Evolutionary conservation across 208 protist genomes (phyloP).

Genomic region (Tetramitus jugosus): DNA sequence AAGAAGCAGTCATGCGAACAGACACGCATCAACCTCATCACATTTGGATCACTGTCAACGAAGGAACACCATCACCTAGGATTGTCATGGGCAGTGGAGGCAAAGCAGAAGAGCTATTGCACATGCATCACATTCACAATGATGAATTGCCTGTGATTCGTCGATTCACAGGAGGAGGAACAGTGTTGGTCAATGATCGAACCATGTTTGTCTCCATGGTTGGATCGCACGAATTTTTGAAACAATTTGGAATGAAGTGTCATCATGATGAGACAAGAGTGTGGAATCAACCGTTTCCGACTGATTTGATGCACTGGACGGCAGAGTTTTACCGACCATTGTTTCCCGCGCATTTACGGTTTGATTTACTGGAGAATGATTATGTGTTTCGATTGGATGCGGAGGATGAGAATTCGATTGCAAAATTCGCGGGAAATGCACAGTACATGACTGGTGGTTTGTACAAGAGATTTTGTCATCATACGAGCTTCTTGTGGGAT

Average conservation of each 20-base stretch:
- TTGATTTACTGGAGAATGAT: conserved; percentile 5
- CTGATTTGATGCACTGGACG: conserved; percentile 7
- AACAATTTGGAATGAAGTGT: too few relatives aligned
- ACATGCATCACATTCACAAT: background rate
- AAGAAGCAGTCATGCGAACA: background rate
- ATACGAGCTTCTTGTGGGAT: conserved; percentile 9
- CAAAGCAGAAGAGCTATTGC: background rate
- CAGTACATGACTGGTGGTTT: conserved; percentile 19
- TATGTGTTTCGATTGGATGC: too few relatives aligned
- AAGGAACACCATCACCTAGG: background rate
- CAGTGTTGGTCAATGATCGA: background rate
- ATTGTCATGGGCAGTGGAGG: background rate
- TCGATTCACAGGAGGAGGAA: conserved; percentile 11
- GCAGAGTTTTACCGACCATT: background rate
- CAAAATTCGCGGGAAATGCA: conserved; percentile 16
- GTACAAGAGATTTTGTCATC: background rate
- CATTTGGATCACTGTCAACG: background rate
- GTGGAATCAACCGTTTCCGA: background rate
- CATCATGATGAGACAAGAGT: background rate
- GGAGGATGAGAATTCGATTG: background rate
- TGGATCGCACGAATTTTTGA: background rate
- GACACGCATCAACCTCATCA: background rate
- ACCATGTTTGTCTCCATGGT: background rate
- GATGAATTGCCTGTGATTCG: conserved; percentile 1
- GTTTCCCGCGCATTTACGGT: background rate